Percentiles rank a stretch among this genome's conserved stretches.
Conservation (phyloP, 495 filamentous ascomycete genomes). For the Penicillium paxilli region DNA sequence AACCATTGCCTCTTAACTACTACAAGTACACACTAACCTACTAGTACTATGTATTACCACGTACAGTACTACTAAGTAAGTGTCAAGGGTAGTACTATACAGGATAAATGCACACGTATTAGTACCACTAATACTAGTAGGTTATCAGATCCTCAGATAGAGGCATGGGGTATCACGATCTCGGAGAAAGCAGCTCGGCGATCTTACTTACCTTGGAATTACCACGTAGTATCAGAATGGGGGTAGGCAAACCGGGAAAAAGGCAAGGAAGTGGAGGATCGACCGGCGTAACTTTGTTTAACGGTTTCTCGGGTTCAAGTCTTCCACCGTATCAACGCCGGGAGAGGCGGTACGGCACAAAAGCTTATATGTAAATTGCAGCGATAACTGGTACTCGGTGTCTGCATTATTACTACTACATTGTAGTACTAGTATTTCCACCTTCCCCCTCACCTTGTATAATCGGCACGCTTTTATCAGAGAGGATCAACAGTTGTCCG, state of each 20-base stretch:
- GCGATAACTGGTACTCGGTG: background rate
- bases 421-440: too few species aligned
- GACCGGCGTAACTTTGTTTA: slow-evolving; percentile 13
- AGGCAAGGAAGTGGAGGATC: background rate
- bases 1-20: too few species aligned
- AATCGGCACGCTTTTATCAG: background rate
- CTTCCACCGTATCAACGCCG: background rate
- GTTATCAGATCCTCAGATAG: too few species aligned
- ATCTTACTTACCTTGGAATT: slow-evolving; percentile 4
- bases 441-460: background rate
- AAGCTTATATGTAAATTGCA: slow-evolving; percentile 6
- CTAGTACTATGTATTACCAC: too few species aligned
- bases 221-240: too few species aligned
- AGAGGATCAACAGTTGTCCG: slow-evolving; percentile 2
- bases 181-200: background rate
- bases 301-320: slow-evolving; percentile 15
- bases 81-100: too few species aligned
- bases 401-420: too few species aligned
- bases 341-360: slow-evolving; percentile 1
- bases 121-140: too few species aligned
- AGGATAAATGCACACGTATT: too few species aligned
- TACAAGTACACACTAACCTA: too few species aligned
- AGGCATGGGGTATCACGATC: background rate
- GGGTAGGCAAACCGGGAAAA: slow-evolving; percentile 2
- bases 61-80: too few species aligned